Base-by-base conservation (phyloP, 371 early-diverging fungal species). In the Rhizopus microsporus region DNA sequence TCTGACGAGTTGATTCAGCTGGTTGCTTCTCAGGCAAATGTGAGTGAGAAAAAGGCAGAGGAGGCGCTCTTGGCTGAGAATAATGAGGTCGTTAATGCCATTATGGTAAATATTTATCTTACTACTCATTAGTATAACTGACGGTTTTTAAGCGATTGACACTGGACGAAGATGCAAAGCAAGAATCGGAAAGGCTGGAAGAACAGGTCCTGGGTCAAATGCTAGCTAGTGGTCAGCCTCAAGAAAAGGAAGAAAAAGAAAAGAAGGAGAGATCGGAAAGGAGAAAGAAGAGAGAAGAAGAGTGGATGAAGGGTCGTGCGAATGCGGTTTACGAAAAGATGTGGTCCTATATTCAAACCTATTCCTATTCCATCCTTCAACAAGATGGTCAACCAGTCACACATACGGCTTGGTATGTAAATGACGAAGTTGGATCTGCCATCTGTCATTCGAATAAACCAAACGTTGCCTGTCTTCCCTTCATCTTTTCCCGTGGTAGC, bases 61-160 rank as follows among this genome's bases (percentile, higher is more conserved):
- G 60, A 77, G 16, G 87, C 87, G 3, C 70, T 89, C 46, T 67
- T 63, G 23, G 74, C 73, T 31, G 80, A 81, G 33, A 75, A 80
- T n/a, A 82, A 86, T 10, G 87, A 88, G 59, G 63, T 88, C 9
- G 70, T 89, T 13, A 86, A 86, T 30, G 89, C 89, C 0, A 79
- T 89, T 49, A 80, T 83, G 81, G 82, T 81, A 62, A 68, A 68
- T 12, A 39, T 32, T 4, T 31, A 7, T n/a, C 8, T 16, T 31
- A 31, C 6, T 4, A 16, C 39, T 15, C 10, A 4, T 2, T 34
- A 43, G 29, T 13, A 17, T 16, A 15, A 7, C 10, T 3, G 5
- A 7, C 37, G 30, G 15, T 8, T 46, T 16, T 37, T n/a, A 54
- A 75, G 77, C 69, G 60, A 13, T 54, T 78, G 54, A 78, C 79